Evolutionary conservation across 768 basidiomycete species (phyloP), one percentile per base, ranked within the genome.

Genomic region (Tricholoma bakamatsutake): DNA sequence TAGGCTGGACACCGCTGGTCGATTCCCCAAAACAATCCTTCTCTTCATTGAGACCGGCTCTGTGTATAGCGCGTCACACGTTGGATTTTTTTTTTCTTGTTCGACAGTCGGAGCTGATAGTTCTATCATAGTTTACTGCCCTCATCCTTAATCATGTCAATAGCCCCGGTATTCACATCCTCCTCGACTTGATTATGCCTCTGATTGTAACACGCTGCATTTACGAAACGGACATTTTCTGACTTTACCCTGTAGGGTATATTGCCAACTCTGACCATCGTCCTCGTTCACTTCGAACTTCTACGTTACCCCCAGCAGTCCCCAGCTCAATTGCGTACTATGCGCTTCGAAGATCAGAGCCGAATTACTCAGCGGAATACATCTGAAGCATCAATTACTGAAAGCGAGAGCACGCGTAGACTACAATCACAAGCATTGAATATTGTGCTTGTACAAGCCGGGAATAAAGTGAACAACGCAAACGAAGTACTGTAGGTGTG

Each of bases 241-340:
- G 13, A 48, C 27, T 7, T 51, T 24, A 27, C 30, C 5, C 40
- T 33, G 11, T 28, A 62, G 61, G 61, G 61, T 4, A 60, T 62
- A n/a, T 37, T 60, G n/a, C 59, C 61, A 21, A 62, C 59, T 28
- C 50, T 61, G 11, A 61, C 59, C 43, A 63, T 59, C 34, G 57
- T 59, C 24, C 42, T 56, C n/a, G 58, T 61, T 30, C 59, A 61
- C 24, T 62, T 62, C 24, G 24, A 45, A 11, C 42, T 43, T 24
- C 4, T 15, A 24, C 24, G 11, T 12, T 3, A 1, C 13, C 21
- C 11, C 2, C 4, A 11, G 12, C 11, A 11, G 43, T 12, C 24
- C 24, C 10, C 5, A 11, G 27, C 1, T 11, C 24, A 12, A 24
- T 12, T 24, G 27, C 24, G 11, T 4, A 11, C 4, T 11, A 8